Conservation (phyloP, 129 eudicot genomes). For the Erigeron canadensis region DNA sequence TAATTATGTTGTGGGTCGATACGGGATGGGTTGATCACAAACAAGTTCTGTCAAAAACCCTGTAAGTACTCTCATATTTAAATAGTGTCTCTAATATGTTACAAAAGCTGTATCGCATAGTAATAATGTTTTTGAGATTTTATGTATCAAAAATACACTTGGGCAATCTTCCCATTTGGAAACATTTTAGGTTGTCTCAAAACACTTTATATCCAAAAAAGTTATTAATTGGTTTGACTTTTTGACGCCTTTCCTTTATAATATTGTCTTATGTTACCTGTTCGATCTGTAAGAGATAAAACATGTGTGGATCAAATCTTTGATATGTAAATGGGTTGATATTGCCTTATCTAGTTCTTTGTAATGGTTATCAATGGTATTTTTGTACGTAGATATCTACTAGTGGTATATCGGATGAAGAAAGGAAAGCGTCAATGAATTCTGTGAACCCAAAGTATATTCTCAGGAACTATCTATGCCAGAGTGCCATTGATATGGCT, state of each 20-base stretch:
- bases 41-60: not conserved
- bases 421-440: constrained; percentile 79
- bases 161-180: too few species aligned
- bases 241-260: too few species aligned
- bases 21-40: too few species aligned
- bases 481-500: constrained; percentile 90
- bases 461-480: constrained; percentile 87
- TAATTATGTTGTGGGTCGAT: not conserved
- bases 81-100: not conserved
- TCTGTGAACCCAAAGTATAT: constrained; percentile 84
- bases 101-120: not conserved
- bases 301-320: not conserved
- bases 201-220: too few species aligned
- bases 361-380: constrained; percentile 11
- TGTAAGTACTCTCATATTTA: not conserved
- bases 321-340: not conserved
- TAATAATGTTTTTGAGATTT: not conserved
- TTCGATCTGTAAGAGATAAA: not conserved
- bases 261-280: too few species aligned
- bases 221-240: too few species aligned
- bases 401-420: constrained; percentile 59
- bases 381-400: constrained; percentile 46
- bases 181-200: too few species aligned
- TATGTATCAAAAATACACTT: not conserved
- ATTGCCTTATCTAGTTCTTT: not conserved